Base-by-base conservation (phyloP, 2,329 filamentous ascomycete species). In the Thyridium curvatum region DNA sequence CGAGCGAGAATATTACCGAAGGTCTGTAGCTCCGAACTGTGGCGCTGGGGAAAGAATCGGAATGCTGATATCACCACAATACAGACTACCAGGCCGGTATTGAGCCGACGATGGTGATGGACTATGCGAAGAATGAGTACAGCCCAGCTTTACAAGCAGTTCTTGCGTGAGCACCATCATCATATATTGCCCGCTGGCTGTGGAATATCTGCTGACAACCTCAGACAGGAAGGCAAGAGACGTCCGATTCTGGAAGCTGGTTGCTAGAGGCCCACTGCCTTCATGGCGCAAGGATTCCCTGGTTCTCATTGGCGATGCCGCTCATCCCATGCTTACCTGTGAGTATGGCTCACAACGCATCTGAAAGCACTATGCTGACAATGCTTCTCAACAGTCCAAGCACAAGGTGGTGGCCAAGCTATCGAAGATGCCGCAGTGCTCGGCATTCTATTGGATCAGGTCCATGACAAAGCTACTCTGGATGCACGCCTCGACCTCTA, bases 371-470 rank as follows among this genome's bases (percentile, higher is more conserved):
- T 12, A 12, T 17, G 34, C 32, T 38, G 9, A 40, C 31, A 34
- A n/a, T 30, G 16, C 15, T 18, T 29, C 26, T 15, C 4, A 9
- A 12, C 26, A 59, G 55, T 58, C 32, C 75, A 79, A 56, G 78
- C 71, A 0, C 77, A 82, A 51, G 81, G 79, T 3, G 81, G 71
- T 8, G 78, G 61, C 0, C 65, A 75, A 41, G 82, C 82, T 0
- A 83, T 86, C 32, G 82, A 86, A 52, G 82, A 86, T 44, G 80
- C 72, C 0, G 74, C 72, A 0, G 69, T 78, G 0, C 52, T 86
- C 1, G 69, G 66, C 1, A 69, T 72, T 2, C 62, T 86, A 7
- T 60, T 86, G 0, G 53, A 61, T 0, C 71, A 78, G 0, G 59
- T 85, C 0, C 58, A 70, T 0, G 69, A 73, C 8, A 26, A 26